Conservation (phyloP, 2,329 filamentous ascomycete genomes). For the Periconia sp. region DNA sequence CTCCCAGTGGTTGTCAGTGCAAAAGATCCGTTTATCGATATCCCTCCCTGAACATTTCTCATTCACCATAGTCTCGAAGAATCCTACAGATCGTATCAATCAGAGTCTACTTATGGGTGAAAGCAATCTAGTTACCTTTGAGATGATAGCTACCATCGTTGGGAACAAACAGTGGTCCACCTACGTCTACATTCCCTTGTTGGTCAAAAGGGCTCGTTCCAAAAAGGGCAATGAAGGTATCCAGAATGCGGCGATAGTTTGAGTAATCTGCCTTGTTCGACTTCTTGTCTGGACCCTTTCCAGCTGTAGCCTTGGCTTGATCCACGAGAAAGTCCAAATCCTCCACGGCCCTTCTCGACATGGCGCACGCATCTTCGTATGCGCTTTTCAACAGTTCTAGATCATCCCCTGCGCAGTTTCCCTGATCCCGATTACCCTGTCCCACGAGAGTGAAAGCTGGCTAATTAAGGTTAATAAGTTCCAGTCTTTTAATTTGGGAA, state of each 20-base stretch:
- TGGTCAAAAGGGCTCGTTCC: neutral
- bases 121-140: too few species aligned
- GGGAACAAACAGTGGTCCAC: neutral
- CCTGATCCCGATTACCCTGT: neutral
- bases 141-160: too few species aligned
- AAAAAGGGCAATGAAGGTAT: neutral
- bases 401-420: conserved; percentile 2
- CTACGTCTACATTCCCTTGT: neutral
- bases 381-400: conserved; percentile 3
- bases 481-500: neutral
- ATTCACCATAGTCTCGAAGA: neutral
- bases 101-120: too few species aligned
- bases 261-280: neutral
- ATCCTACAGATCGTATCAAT: neutral
- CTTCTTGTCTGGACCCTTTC: neutral
- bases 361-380: conserved; percentile 7
- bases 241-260: neutral
- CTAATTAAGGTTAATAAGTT: neutral
- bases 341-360: neutral
- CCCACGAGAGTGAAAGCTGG: conserved; percentile 1
- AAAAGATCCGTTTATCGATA: neutral
- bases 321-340: neutral
- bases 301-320: neutral
- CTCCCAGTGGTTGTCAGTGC: neutral
- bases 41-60: neutral